phyloP scores from a whole-genome alignment of 495 filamentous ascomycete species.

The Mytilinidion resinicola region DNA sequence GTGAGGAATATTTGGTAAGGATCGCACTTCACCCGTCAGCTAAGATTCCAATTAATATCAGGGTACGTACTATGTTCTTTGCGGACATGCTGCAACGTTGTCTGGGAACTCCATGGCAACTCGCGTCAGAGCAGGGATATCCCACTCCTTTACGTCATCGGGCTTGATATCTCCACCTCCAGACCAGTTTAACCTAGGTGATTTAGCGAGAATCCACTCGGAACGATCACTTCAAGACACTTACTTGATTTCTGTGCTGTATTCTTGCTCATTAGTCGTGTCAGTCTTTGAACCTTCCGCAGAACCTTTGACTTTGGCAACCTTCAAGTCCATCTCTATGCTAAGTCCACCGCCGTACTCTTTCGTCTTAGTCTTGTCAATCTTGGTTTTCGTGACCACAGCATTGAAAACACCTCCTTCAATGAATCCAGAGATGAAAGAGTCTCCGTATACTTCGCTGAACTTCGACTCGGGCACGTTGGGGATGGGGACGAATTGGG shows the following conservation, averaged over 20 bases:
- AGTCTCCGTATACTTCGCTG: slow-evolving; percentile 36
- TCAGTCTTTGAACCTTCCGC: slow-evolving; percentile 28
- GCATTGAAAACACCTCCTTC: slow-evolving; percentile 38
- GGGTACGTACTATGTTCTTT: slow-evolving; percentile 20
- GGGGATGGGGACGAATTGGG: slow-evolving; percentile 29
- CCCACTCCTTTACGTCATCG: slow-evolving; percentile 30
- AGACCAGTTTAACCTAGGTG: slow-evolving; percentile 37
- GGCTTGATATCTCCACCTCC: slow-evolving; percentile 37
- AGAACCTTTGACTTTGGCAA: slow-evolving; percentile 33
- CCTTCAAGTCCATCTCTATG: slow-evolving; percentile 26
- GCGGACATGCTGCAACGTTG: slow-evolving; percentile 31
- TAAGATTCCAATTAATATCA: not conserved
- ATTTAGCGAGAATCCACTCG: not conserved
- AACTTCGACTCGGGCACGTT: slow-evolving; percentile 28
- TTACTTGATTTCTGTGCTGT: slow-evolving; percentile 27
- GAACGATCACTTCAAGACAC: not conserved
- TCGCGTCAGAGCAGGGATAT: slow-evolving; percentile 22
- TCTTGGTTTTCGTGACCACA: slow-evolving; percentile 33
- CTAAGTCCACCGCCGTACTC: not conserved
- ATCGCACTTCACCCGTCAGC: slow-evolving; percentile 17
- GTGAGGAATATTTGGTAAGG: slow-evolving; percentile 28
- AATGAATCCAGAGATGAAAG: slow-evolving; percentile 36
- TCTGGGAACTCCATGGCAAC: slow-evolving; percentile 34
- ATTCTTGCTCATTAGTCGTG: slow-evolving; percentile 21
- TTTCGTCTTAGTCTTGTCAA: slow-evolving; percentile 30